Conservation (phyloP, 352 stramenopile species). For the Pythium graminicola region DNA sequence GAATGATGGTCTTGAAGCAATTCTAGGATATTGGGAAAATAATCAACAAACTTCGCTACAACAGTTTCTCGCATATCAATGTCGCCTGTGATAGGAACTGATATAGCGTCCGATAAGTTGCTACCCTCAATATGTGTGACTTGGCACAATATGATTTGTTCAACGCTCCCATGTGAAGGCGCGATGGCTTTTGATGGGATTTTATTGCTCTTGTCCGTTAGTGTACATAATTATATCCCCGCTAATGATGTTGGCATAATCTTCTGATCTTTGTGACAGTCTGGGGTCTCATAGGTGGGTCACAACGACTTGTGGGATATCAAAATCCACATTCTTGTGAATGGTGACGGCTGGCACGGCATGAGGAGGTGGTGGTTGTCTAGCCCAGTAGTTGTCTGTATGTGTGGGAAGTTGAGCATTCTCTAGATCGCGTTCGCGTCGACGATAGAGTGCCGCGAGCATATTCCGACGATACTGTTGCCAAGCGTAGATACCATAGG, state of each 20-base stretch:
- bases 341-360: not conserved
- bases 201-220: not conserved
- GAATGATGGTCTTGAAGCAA: constrained; percentile 22
- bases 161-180: not conserved
- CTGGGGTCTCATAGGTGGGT: constrained; percentile 12
- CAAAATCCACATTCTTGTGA: constrained; percentile 3
- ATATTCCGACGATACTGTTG: constrained; percentile 30
- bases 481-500: constrained; percentile 30
- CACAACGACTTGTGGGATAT: constrained; percentile 16
- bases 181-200: not conserved
- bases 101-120: constrained; percentile 1
- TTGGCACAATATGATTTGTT: constrained; percentile 1
- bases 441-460: constrained; percentile 22
- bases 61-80: constrained; percentile 7
- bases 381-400: constrained; percentile 33
- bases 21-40: not conserved
- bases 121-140: constrained; percentile 9
- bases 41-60: constrained; percentile 1
- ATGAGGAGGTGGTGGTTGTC: constrained; percentile 1
- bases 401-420: constrained; percentile 9
- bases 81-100: not conserved
- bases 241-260: no score
- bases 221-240: not conserved
- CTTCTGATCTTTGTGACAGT: no score
- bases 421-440: constrained; percentile 26